Percentiles rank a stretch among this genome's conserved stretches.
phyloP scores from a whole-genome alignment of 495 filamentous ascomycete genomes.

The Penicillium salamii region DNA sequence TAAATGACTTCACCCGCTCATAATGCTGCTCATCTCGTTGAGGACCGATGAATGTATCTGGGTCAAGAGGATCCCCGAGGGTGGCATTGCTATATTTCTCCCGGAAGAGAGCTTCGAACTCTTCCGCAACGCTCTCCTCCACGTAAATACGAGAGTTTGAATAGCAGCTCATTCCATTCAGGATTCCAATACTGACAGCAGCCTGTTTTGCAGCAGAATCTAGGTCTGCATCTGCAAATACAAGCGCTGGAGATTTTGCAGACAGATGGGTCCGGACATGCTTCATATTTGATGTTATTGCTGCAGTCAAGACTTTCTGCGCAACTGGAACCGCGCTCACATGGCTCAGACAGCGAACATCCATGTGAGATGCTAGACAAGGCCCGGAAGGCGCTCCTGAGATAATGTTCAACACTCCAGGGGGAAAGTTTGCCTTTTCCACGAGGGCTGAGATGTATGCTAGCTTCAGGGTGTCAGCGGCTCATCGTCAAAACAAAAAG shows the following conservation, averaged over 20 bases:
- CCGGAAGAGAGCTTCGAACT: conserved; percentile 12
- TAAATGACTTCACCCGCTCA: conserved; percentile 85
- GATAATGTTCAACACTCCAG: conserved; percentile 82
- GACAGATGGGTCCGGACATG: conserved; percentile 39
- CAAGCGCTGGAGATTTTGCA: conserved; percentile 36
- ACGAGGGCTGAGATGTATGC: conserved; percentile 41
- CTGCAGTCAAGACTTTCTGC: conserved; percentile 9
- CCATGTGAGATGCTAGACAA: conserved; percentile 11
- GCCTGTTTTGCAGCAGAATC: conserved; percentile 12
- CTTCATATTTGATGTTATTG: conserved; percentile 47
- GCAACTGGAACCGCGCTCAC: conserved; percentile 18
- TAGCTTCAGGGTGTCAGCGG: not conserved
- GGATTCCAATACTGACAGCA: conserved; percentile 35
- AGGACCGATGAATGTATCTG: conserved; percentile 57
- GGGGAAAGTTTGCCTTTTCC: conserved; percentile 82
- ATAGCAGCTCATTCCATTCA: conserved; percentile 50
- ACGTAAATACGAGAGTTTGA: conserved; percentile 48
- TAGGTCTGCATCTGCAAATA: conserved; percentile 35
- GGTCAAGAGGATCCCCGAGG: not conserved
- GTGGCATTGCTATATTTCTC: not conserved
- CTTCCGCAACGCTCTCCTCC: conserved; percentile 33
- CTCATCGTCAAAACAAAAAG: no score
- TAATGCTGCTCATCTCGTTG: conserved; percentile 83
- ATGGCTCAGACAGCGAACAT: conserved; percentile 18
- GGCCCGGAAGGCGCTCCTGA: conserved; percentile 71